phyloP scores from a whole-genome alignment of 345 rosid species.

The Ceriops zippeliana region DNA sequence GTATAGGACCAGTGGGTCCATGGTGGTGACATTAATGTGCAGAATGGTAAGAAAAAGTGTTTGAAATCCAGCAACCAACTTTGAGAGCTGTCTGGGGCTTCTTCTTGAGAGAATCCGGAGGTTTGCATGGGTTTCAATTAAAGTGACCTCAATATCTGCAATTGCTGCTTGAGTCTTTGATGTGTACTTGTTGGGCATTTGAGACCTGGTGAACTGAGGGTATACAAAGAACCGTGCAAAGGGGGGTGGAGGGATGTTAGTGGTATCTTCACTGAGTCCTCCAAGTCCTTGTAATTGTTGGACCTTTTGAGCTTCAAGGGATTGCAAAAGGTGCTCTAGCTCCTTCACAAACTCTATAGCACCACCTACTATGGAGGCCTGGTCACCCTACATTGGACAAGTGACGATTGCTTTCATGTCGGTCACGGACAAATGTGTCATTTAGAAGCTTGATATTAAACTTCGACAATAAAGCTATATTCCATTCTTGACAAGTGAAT shows the following conservation, averaged over 20 bases:
- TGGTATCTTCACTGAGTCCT: constrained; percentile 8
- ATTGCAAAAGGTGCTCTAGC: constrained; percentile 63
- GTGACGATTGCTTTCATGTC: background rate
- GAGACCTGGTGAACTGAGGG: constrained; percentile 56
- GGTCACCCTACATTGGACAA: constrained; percentile 66
- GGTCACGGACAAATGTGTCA: too few species aligned
- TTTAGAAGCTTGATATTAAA: too few species aligned
- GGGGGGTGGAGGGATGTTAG: constrained; percentile 20
- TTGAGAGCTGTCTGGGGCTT: constrained; percentile 50
- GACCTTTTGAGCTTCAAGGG: constrained; percentile 65
- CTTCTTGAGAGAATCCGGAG: constrained; percentile 63
- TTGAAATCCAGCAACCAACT: constrained; percentile 56
- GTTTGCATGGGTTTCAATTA: constrained; percentile 84
- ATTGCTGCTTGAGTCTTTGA: constrained; percentile 42
- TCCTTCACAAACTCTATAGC: constrained; percentile 89
- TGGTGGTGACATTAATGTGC: constrained; percentile 65
- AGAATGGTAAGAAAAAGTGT: constrained; percentile 63
- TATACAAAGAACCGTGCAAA: constrained; percentile 51
- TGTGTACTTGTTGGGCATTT: constrained; percentile 42
- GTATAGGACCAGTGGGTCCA: constrained; percentile 55
- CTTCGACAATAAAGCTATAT: too few species aligned
- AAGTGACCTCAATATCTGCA: constrained; percentile 76
- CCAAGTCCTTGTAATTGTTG: constrained; percentile 17
- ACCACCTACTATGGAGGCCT: constrained; percentile 89
- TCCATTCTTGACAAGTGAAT: too few species aligned